A percentile compares a stretch with the other conserved stretches of the same genome.
Conservation (phyloP, 768 basidiomycete species). For the Suillus plorans region DNA sequence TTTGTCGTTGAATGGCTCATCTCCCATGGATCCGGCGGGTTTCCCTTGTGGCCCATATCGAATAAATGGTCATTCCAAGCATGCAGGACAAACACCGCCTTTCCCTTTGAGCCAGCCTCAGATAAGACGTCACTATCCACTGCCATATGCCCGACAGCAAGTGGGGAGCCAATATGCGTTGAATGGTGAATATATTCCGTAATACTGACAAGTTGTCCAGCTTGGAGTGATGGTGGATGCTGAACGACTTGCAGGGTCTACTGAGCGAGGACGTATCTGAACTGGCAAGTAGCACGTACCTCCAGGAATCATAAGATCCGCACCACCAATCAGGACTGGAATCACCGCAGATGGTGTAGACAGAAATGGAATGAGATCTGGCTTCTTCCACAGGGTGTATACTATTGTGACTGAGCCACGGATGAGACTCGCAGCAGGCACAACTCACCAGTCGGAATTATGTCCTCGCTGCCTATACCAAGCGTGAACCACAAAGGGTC, state of each 20-base stretch:
- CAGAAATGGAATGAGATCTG: slow-evolving; percentile 65
- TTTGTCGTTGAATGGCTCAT: slow-evolving; percentile 28
- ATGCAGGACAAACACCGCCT: slow-evolving; percentile 72
- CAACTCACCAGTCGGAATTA: slow-evolving; percentile 66
- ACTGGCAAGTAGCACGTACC: not conserved
- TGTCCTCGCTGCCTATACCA: slow-evolving; percentile 63
- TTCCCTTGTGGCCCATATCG: not conserved
- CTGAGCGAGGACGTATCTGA: not conserved
- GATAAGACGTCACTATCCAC: slow-evolving; percentile 48
- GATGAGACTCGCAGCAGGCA: not conserved
- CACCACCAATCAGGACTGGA: slow-evolving; percentile 71
- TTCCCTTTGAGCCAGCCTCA: slow-evolving; percentile 61
- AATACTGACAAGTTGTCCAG: slow-evolving; percentile 54
- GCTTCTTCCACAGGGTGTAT: slow-evolving; percentile 79
- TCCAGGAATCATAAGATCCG: slow-evolving; percentile 61
- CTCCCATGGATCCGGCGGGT: slow-evolving; percentile 16
- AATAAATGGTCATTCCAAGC: slow-evolving; percentile 62
- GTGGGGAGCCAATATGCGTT: slow-evolving; percentile 41
- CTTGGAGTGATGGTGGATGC: not conserved
- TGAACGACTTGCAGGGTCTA: not conserved
- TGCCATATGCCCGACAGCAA: slow-evolving; percentile 78
- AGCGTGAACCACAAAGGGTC: slow-evolving; percentile 80
- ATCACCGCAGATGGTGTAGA: slow-evolving; percentile 72
- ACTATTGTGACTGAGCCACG: slow-evolving; percentile 34
- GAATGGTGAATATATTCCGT: slow-evolving; percentile 44